A percentile compares a stretch with the other conserved stretches of the same genome.
Conservation (phyloP, 768 basidiomycete species). For the Pleurotus giganteus region DNA sequence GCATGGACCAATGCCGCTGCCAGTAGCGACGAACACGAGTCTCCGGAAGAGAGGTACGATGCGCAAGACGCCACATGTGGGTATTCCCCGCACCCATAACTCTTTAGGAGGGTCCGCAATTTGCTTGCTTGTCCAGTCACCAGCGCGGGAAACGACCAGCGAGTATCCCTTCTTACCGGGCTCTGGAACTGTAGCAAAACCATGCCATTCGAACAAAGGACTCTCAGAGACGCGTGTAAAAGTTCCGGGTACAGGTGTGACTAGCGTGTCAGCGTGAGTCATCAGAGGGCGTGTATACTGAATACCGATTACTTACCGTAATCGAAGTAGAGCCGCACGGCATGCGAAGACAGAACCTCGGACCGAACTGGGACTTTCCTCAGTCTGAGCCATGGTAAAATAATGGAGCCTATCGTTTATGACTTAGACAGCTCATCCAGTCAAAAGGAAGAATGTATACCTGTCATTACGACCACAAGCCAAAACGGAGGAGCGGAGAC, state of each 20-base stretch:
- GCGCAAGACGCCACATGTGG: conserved; percentile 52
- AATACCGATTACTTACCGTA: conserved; percentile 37
- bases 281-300: background rate
- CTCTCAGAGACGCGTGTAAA: conserved; percentile 44
- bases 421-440: background rate
- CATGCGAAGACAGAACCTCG: conserved; percentile 54
- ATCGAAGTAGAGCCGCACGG: conserved; percentile 57
- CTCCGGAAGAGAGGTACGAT: conserved; percentile 56
- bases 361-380: conserved; percentile 52
- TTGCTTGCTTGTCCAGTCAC: conserved; percentile 57
- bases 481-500: conserved; percentile 49
- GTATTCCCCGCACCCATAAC: conserved; percentile 59
- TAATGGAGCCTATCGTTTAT: conserved; percentile 38
- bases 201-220: conserved; percentile 58
- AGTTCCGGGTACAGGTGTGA: conserved; percentile 43
- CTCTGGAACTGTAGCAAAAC: conserved; percentile 52
- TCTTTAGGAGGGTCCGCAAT: conserved; percentile 52
- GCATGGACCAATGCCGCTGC: conserved; percentile 60
- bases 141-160: conserved; percentile 54
- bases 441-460: conserved; percentile 20
- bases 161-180: conserved; percentile 51
- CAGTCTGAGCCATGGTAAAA: conserved; percentile 59
- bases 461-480: conserved; percentile 51
- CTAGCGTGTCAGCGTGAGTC: conserved; percentile 19
- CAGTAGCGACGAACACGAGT: conserved; percentile 57